Evolutionary conservation across 192 early-diverging fungal genomes (phyloP).

Genomic region (Coemansia biformis): DNA sequence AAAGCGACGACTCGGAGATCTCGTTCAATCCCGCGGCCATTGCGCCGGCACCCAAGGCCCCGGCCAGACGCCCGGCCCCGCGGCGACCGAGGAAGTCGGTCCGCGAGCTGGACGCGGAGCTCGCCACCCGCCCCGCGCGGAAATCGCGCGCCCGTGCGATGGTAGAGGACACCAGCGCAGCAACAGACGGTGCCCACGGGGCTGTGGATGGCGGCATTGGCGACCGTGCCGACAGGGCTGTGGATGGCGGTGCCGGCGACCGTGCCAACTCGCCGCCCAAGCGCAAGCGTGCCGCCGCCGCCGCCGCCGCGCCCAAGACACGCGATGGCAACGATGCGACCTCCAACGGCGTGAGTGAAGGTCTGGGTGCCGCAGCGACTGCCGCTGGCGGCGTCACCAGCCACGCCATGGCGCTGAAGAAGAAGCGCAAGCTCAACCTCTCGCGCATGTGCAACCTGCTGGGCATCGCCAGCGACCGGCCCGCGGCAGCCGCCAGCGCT

Average conservation of each 20-base stretch:
- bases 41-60: slow-evolving; percentile 4
- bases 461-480: slow-evolving; percentile 19
- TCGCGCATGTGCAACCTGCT: slow-evolving; percentile 42
- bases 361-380: too few species aligned
- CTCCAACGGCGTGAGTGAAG: too few species aligned
- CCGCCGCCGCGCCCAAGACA: too few species aligned
- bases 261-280: slow-evolving; percentile 16
- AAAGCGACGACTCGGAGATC: slow-evolving; percentile 48
- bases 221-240: too few species aligned
- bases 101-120: slow-evolving; percentile 33
- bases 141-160: slow-evolving; percentile 13
- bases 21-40: slow-evolving; percentile 32
- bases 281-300: slow-evolving; percentile 21
- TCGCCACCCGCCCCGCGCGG: slow-evolving; percentile 31
- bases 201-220: too few species aligned
- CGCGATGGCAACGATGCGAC: too few species aligned
- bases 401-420: slow-evolving; percentile 23
- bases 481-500: slow-evolving; percentile 8
- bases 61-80: not conserved
- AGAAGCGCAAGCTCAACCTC: slow-evolving; percentile 48
- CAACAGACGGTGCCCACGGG: too few species aligned
- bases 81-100: slow-evolving; percentile 18
- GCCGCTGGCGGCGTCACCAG: not conserved
- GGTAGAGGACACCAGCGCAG: too few species aligned
- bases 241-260: too few species aligned